phyloP scores from a whole-genome alignment of 1,139 yeast species.

The Diutina mesorugosa region DNA sequence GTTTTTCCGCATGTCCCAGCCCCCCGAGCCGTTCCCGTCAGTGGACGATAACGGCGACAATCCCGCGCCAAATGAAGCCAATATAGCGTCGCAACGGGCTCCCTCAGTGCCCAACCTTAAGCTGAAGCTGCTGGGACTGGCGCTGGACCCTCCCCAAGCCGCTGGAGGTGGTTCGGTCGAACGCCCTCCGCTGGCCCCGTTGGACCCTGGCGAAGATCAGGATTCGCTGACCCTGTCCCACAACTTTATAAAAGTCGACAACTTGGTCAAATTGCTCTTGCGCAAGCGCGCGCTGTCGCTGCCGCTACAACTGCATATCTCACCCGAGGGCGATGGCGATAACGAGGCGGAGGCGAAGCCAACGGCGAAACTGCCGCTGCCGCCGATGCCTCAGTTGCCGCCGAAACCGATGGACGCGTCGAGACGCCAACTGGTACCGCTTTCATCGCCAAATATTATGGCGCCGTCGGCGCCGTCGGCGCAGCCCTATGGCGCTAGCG shows the following conservation, averaged over 20 bases:
- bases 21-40: background rate
- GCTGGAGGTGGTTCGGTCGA: background rate
- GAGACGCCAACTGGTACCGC: background rate
- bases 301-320: background rate
- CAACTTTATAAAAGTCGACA: background rate
- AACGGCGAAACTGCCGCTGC: too few species aligned
- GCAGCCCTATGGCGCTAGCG: background rate
- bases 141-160: background rate
- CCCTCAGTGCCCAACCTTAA: too few species aligned
- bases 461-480: too few species aligned
- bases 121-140: background rate
- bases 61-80: background rate
- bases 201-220: background rate
- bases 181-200: background rate
- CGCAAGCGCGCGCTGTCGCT: constrained; percentile 2
- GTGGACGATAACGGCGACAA: background rate
- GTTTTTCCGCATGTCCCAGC: constrained; percentile 1
- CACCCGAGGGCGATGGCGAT: background rate
- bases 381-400: background rate
- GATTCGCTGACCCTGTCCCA: background rate
- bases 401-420: background rate
- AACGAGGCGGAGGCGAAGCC: background rate
- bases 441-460: too few species aligned
- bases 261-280: background rate
- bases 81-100: background rate